phyloP scores from a whole-genome alignment of 2,329 filamentous ascomycete genomes.

The Pyrenochaeta sp. region DNA sequence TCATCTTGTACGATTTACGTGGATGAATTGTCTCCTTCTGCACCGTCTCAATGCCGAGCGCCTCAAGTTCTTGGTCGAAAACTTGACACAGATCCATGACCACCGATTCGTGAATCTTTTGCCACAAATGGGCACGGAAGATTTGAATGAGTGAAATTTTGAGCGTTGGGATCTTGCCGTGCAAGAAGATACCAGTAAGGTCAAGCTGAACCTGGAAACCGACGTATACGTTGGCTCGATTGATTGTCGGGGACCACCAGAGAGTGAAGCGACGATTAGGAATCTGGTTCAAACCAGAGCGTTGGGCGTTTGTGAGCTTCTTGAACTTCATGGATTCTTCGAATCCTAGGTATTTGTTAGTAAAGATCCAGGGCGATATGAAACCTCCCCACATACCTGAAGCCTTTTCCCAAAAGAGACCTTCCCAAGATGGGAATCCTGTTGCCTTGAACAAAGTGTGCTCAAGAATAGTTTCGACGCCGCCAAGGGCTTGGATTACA shows the following conservation, averaged over 20 bases:
- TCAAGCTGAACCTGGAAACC: constrained; percentile 99
- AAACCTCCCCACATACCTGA: constrained; percentile 29
- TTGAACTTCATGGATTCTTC: constrained; percentile 89
- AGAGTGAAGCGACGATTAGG: constrained; percentile 97
- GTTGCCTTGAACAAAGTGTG: constrained; percentile 97
- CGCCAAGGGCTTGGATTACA: constrained; percentile 93
- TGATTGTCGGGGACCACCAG: constrained; percentile 94
- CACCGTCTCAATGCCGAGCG: constrained; percentile 93
- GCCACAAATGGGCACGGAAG: constrained; percentile 99
- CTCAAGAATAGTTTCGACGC: constrained; percentile 97
- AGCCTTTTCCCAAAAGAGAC: constrained; percentile 85
- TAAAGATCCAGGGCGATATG: background rate
- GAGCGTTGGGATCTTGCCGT: constrained; percentile 96
- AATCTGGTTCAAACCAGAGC: constrained; percentile 97
- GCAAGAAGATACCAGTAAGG: constrained; percentile 97
- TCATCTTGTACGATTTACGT: constrained; percentile 99
- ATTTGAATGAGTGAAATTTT: constrained; percentile 99
- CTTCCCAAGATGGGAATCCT: constrained; percentile 96
- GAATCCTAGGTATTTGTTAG: constrained; percentile 26
- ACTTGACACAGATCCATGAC: constrained; percentile 99
- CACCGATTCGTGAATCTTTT: constrained; percentile 98
- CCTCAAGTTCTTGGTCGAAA: constrained; percentile 96
- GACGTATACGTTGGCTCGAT: constrained; percentile 95
- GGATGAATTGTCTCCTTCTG: constrained; percentile 99
- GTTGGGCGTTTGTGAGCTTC: constrained; percentile 95